A percentile compares a stretch with the other conserved stretches of the same genome.
phyloP scores from a whole-genome alignment of 2,329 filamentous ascomycete genomes.

The Fusarium cyanostomum region DNA sequence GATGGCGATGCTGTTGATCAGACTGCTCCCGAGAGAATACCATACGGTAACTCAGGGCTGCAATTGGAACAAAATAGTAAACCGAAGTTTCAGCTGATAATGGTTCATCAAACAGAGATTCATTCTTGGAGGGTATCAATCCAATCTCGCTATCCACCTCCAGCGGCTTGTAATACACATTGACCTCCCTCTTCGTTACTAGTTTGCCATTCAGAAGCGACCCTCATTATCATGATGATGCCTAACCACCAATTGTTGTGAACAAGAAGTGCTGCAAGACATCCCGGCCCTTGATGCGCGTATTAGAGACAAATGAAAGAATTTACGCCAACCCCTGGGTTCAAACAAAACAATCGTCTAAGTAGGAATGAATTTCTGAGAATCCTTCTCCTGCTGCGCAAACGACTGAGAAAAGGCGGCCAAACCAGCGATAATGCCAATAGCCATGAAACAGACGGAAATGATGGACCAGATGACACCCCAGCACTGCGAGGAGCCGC shows the following conservation, averaged over 20 bases:
- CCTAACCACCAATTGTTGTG: constrained; percentile 5
- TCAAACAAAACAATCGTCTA: constrained; percentile 20
- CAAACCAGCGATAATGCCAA: constrained; percentile 78
- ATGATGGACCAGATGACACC: constrained; percentile 81
- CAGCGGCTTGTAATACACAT: constrained; percentile 8
- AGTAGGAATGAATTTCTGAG: constrained; percentile 70
- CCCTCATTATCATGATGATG: constrained; percentile 31
- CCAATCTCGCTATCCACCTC: constrained; percentile 2
- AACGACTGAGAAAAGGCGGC: constrained; percentile 79
- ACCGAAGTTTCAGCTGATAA: background rate
- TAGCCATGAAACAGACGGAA: constrained; percentile 75
- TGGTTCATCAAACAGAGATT: background rate
- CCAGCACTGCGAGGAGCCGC: constrained; percentile 83
- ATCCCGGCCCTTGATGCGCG: background rate
- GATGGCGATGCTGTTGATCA: background rate
- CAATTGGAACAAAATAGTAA: background rate
- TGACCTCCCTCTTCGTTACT: background rate
- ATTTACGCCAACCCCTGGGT: background rate
- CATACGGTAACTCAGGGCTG: background rate
- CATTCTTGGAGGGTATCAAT: constrained; percentile 35
- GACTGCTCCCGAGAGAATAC: background rate
- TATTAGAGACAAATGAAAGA: background rate
- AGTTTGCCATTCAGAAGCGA: background rate
- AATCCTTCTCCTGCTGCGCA: constrained; percentile 73
- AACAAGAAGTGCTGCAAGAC: background rate